phyloP scores from a whole-genome alignment of 2,329 filamentous ascomycete genomes.

The Corniculantispora saksenae region DNA sequence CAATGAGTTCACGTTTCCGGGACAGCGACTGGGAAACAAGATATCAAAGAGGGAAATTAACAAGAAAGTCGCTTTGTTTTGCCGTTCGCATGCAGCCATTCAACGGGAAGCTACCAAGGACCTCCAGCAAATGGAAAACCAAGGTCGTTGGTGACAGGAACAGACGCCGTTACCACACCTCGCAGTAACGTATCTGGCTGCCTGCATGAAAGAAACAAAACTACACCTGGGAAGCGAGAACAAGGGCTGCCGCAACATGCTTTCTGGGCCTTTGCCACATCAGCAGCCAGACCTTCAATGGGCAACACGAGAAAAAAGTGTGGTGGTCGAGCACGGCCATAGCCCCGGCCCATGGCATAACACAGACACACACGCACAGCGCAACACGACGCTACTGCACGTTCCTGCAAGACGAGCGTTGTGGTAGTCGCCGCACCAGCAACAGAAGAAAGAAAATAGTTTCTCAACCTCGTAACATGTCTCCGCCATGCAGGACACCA shows the following conservation, averaged over 20 bases:
- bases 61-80: background rate
- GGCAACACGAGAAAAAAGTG: conserved; percentile 1
- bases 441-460: background rate
- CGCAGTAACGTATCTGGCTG: background rate
- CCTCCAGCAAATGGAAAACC: background rate
- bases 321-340: conserved; percentile 5
- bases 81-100: background rate
- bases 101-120: background rate
- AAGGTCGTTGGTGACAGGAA: background rate
- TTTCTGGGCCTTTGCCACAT: background rate
- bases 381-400: conserved; percentile 13
- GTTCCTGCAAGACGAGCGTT: background rate
- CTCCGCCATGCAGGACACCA: conserved; percentile 1
- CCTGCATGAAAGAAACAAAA: background rate
- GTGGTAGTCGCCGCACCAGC: background rate
- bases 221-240: background rate
- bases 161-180: background rate
- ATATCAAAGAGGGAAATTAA: background rate
- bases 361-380: background rate
- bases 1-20: too few relatives aligned
- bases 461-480: conserved; percentile 14
- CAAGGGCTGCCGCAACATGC: background rate
- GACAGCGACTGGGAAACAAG: background rate
- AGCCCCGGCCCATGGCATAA: background rate
- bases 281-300: background rate